Evolutionary conservation across 2,329 filamentous ascomycete species (phyloP).

Genomic region (Fusarium tanahbumbuense): DNA sequence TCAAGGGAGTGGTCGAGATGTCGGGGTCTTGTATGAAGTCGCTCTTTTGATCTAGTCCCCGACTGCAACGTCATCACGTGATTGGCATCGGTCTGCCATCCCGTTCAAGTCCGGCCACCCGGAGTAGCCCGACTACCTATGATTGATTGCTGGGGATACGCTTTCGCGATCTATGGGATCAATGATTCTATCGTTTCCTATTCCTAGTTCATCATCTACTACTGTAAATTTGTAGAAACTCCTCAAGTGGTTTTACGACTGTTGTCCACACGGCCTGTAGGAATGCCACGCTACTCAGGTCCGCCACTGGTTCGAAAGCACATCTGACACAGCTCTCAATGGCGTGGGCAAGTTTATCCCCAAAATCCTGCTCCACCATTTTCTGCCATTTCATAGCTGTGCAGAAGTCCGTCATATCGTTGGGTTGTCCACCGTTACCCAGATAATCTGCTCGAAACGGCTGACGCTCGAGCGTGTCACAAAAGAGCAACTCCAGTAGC

Average conservation of each 20-base stretch:
- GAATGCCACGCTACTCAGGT: background rate
- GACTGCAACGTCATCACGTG: background rate
- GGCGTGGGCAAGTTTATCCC: background rate
- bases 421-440: accelerated
- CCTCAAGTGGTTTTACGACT: background rate
- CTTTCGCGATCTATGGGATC: no score
- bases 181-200: no score
- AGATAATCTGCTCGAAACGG: background rate
- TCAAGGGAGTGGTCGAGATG: background rate
- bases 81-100: background rate
- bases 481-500: background rate
- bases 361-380: background rate
- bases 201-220: background rate
- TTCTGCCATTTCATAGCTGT: background rate
- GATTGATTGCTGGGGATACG: no score
- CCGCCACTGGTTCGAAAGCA: background rate
- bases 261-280: background rate
- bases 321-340: background rate
- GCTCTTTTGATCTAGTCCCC: constrained; percentile 30
- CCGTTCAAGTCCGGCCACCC: no score
- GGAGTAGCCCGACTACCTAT: no score
- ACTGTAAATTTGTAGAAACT: background rate
- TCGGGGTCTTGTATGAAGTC: constrained; percentile 20
- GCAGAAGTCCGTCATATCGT: background rate
- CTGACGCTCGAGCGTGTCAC: background rate